Percentiles rank a stretch among this genome's conserved stretches.
Conservation (phyloP, 176 grass and related monocot species). For the Triticum dicoccoides region DNA sequence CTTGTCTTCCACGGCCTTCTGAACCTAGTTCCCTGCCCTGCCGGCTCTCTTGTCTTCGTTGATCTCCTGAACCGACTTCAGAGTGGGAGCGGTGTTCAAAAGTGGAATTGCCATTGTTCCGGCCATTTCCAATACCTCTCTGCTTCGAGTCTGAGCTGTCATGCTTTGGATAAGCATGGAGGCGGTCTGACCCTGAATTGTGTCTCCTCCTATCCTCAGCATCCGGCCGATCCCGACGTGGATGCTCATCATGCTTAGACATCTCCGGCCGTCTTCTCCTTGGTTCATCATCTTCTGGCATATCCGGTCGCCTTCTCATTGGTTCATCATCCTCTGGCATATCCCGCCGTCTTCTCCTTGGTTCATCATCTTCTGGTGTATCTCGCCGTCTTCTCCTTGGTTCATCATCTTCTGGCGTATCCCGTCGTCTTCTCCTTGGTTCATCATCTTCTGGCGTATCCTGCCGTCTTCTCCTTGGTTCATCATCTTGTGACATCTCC, state of each 20-base stretch:
- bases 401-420: background rate
- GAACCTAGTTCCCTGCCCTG: conserved; percentile 24
- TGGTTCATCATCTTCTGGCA: conserved; percentile 1
- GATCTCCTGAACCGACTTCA: conserved; percentile 42
- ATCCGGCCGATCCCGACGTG: conserved; percentile 23
- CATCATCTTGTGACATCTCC: background rate
- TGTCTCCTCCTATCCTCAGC: conserved; percentile 47
- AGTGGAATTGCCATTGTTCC: conserved; percentile 16
- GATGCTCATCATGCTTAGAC: conserved; percentile 31
- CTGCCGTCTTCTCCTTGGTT: background rate
- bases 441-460: background rate
- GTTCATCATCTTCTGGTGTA: background rate
- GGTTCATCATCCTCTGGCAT: conserved; percentile 10
- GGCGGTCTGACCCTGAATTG: conserved; percentile 25
- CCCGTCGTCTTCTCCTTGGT: background rate
- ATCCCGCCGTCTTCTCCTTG: conserved; percentile 1
- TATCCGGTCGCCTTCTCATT: background rate
- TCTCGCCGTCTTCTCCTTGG: background rate
- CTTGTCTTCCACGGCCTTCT: conserved; percentile 32
- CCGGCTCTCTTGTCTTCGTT: conserved; percentile 10
- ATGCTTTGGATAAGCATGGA: conserved; percentile 40
- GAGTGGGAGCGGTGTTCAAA: conserved; percentile 24
- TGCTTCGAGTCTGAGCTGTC: conserved; percentile 36
- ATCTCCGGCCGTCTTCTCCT: conserved; percentile 28
- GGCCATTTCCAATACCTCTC: conserved; percentile 16